Percentiles rank a stretch among this genome's conserved stretches.
These are phyloP conservation scores for Cucurbitaria berberidis DNA, from an alignment of 2,329 filamentous ascomycete genomes.

Conservation along the genomic window DNA sequence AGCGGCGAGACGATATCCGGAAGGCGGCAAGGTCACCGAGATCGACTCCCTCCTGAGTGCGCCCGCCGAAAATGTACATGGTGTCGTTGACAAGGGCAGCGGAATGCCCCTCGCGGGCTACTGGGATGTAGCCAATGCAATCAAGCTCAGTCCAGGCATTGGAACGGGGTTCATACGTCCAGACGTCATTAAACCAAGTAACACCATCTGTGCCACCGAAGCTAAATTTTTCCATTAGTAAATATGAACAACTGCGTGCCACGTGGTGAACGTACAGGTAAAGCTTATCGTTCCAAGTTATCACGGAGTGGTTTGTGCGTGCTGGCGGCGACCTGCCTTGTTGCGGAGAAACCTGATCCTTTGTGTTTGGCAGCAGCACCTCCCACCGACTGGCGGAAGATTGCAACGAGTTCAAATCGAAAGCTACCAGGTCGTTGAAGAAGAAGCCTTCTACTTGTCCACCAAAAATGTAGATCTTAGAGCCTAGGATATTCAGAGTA, in stretches of 20 bases:
- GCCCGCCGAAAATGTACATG: slow-evolving; percentile 98
- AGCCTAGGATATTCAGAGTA: slow-evolving; percentile 93
- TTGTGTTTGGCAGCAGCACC: slow-evolving; percentile 78
- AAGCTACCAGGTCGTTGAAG: slow-evolving; percentile 95
- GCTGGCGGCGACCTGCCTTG: slow-evolving; percentile 68
- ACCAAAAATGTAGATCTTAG: slow-evolving; percentile 96
- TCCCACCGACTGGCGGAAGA: slow-evolving; percentile 94
- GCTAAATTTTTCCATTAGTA: slow-evolving; percentile 54
- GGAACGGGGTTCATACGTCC: slow-evolving; percentile 85
- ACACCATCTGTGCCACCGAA: slow-evolving; percentile 97
- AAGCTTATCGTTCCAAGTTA: slow-evolving; percentile 91
- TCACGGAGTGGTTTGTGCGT: slow-evolving; percentile 90
- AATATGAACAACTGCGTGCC: background rate
- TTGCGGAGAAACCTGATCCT: slow-evolving; percentile 56
- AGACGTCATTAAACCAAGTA: slow-evolving; percentile 99
- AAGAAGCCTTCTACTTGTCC: slow-evolving; percentile 97
- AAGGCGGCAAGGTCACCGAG: slow-evolving; percentile 91
- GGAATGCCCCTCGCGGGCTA: slow-evolving; percentile 91
- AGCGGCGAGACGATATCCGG: slow-evolving; percentile 79
- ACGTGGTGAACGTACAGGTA: slow-evolving; percentile 72
- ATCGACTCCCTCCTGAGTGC: slow-evolving; percentile 91
- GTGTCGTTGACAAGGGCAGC: slow-evolving; percentile 93
- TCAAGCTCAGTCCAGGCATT: slow-evolving; percentile 90
- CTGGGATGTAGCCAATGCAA: slow-evolving; percentile 96
- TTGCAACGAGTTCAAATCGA: slow-evolving; percentile 94